phyloP scores from a whole-genome alignment of 2,329 filamentous ascomycete genomes.

The Pseudogymnoascus sp. region DNA sequence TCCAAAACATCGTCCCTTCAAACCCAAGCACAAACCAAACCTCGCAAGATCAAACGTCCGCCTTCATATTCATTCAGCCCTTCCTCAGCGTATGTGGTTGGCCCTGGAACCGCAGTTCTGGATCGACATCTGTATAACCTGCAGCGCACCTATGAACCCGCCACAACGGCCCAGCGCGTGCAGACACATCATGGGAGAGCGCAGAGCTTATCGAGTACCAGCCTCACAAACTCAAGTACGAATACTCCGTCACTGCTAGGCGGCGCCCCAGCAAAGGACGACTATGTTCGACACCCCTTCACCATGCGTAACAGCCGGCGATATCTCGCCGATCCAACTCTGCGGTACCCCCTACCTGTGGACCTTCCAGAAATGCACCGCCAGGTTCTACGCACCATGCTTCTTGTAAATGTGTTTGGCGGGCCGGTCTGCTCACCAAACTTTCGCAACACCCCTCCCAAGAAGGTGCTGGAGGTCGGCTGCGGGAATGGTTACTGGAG shows the following conservation, averaged over 20 bases:
- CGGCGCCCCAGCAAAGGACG: not conserved
- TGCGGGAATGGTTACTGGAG: conserved; percentile 90
- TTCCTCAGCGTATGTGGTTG: not conserved
- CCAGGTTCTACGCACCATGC: conserved; percentile 75
- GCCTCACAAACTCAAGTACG: conserved; percentile 6
- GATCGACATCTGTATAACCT: conserved; percentile 6
- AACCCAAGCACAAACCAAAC: not conserved
- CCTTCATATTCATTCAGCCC: not conserved
- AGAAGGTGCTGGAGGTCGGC: conserved; percentile 74
- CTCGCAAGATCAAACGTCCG: not conserved
- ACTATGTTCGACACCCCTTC: conserved; percentile 44
- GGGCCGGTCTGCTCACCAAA: conserved; percentile 68
- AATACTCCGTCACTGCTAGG: conserved; percentile 5
- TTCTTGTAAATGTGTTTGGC: conserved; percentile 75
- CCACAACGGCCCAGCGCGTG: not conserved
- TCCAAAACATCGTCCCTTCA: not conserved
- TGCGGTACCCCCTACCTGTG: conserved; percentile 78
- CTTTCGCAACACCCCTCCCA: conserved; percentile 60
- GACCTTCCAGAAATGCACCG: conserved; percentile 83
- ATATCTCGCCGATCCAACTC: conserved; percentile 66
- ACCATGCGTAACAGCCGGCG: conserved; percentile 70
- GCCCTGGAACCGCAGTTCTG: conserved; percentile 7
- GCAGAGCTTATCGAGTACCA: conserved; percentile 7
- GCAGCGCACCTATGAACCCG: not conserved
- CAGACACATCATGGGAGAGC: conserved; percentile 8